Conservation (phyloP, 257 asterid species). For the Salvia rosmarinus region DNA sequence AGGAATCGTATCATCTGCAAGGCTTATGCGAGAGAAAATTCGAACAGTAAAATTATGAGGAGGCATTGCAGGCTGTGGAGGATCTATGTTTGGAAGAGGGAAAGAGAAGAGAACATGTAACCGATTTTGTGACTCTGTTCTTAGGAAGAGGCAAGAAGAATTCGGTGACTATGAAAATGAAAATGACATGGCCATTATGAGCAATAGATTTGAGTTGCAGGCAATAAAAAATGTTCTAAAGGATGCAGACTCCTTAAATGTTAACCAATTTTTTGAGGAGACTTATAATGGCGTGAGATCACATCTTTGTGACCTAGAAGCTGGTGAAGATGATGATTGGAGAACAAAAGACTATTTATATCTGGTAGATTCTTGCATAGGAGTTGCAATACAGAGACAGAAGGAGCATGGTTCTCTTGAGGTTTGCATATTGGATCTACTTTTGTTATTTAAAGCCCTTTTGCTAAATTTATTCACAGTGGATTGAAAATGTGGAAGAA, state of each 20-base stretch:
- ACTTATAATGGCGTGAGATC: conserved; percentile 61
- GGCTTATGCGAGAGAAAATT: conserved; percentile 84
- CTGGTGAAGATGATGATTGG: conserved; percentile 85
- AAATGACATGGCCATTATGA: conserved; percentile 36
- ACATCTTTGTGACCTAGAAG: conserved; percentile 75
- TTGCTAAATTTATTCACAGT: too few species aligned
- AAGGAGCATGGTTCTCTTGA: conserved; percentile 86
- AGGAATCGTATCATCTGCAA: conserved; percentile 81
- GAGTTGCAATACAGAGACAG: conserved; percentile 87
- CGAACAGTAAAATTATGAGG: conserved; percentile 82
- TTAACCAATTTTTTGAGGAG: conserved; percentile 76
- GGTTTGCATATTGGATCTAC: conserved; percentile 51
- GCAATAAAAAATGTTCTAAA: conserved; percentile 85
- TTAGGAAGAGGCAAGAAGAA: conserved; percentile 74
- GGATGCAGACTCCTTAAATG: conserved; percentile 79
- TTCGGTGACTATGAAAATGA: conserved; percentile 66
- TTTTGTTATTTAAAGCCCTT: conserved; percentile 28
- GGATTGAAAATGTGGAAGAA: too few species aligned
- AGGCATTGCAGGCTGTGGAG: conserved; percentile 86
- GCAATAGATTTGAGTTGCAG: conserved; percentile 75
- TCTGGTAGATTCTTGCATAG: conserved; percentile 86
- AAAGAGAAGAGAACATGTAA: conserved; percentile 67
- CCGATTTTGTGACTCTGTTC: conserved; percentile 64
- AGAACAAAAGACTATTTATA: conserved; percentile 70
- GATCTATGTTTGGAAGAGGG: conserved; percentile 87